A percentile compares a stretch with the other conserved stretches of the same genome.
Evolutionary conservation across 2,329 filamentous ascomycete genomes (phyloP).

Genomic region (Exserohilum rostratum): DNA sequence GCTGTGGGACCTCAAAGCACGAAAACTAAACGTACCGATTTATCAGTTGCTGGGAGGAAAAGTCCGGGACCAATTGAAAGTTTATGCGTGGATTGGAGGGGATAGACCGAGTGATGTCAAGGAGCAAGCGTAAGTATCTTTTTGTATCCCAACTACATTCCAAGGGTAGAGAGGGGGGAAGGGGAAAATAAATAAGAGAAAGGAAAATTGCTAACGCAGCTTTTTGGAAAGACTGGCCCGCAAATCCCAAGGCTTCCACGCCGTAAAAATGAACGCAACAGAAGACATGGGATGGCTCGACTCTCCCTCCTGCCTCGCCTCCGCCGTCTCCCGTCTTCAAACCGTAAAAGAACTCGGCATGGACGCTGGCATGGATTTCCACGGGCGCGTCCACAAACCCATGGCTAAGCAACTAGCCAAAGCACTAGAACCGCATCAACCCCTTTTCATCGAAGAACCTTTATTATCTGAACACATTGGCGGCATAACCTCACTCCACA

Average conservation of each 20-base stretch:
- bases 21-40: conserved; percentile 69
- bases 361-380: conserved; percentile 78
- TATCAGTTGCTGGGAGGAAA: conserved; percentile 78
- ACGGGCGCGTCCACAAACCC: conserved; percentile 77
- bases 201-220: no score
- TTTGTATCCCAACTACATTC: no score
- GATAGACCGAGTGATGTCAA: conserved; percentile 72
- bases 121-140: conserved; percentile 63
- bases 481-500: conserved; percentile 66
- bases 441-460: conserved; percentile 79
- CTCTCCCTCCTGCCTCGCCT: conserved; percentile 67
- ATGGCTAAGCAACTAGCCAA: conserved; percentile 79
- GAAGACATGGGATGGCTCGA: conserved; percentile 79
- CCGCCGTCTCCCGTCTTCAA: conserved; percentile 70
- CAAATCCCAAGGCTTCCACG: conserved; percentile 66
- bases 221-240: conserved; percentile 63
- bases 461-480: conserved; percentile 72
- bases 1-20: conserved; percentile 76
- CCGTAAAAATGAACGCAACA: conserved; percentile 81
- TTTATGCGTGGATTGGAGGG: conserved; percentile 81
- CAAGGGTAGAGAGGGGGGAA: no score
- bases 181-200: no score
- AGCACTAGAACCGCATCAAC: conserved; percentile 69
- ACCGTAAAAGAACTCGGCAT: conserved; percentile 72
- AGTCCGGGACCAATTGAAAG: conserved; percentile 70